Base-by-base conservation (phyloP, 129 eudicot species). In the Flaveria brownii region DNA sequence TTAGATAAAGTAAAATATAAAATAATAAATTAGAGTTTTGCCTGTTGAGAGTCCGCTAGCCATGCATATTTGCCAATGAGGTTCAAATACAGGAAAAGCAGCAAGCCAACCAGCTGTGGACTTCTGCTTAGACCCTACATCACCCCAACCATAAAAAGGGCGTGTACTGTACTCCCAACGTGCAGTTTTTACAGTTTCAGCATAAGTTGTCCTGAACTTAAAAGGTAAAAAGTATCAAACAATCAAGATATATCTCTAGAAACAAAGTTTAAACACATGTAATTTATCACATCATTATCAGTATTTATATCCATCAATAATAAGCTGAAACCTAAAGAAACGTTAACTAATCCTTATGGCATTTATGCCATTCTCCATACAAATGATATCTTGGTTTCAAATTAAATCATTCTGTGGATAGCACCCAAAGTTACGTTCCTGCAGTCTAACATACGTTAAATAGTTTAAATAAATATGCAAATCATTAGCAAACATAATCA, bases 1-100 rank as follows among this genome's bases (percentile, higher is more conserved):
- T 77, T 66, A 33, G 45, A 72, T 60, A 43, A 26, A 68, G 43
- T 42, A 62, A 43, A 60, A 42, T 57, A 22, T 25, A 36, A 4
- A 33, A 33, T 33, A 71, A 14, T 1, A 71, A 63, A 39, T n/a
- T 68, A 43, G 15, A 51, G 64, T 4, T 42, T 16, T 85, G 81
- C 98, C 98, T 84, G 98, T 88, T 67, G 98, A 94, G 85, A 94
- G 97, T 56, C 98, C 98, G 15, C 91, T 93, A n/a, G 92, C 97
- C 98, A 94, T 91, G 91, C 98, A 94, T 76, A 94, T 76, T 78
- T 94, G 98, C 98, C 98, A 94, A 82, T 94, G 98, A 79, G 97
- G 98, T 83, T 94, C 98, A 73, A 94, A 94, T 26, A 94, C 91
- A 33, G 98, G 98, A 82, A 94, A 91, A 57, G 96, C 98, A 82